Conservation (phyloP, 805 yeast species). For the Candida golubevii region DNA sequence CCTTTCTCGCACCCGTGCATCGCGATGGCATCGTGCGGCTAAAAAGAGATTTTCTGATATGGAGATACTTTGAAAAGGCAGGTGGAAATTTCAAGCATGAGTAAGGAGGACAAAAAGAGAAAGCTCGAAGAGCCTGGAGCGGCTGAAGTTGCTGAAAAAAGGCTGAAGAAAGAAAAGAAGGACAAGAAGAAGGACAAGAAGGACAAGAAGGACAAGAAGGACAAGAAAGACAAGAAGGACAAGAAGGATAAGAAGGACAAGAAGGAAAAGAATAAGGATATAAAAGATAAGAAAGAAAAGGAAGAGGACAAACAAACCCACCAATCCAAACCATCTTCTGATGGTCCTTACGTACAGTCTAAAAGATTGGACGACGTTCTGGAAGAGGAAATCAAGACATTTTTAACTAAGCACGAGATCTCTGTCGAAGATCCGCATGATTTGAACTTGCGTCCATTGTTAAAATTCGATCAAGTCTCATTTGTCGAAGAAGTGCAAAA, state of each 20-base stretch:
- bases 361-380: constrained; percentile 38
- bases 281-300: constrained; percentile 22
- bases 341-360: constrained; percentile 34
- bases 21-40: constrained; percentile 14
- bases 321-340: neutral
- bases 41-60: constrained; percentile 6
- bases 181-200: constrained; percentile 16
- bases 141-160: constrained; percentile 28
- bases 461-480: constrained; percentile 60
- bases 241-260: constrained; percentile 35
- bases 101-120: constrained; percentile 28
- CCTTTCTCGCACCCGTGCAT: constrained; percentile 2
- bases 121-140: constrained; percentile 24
- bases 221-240: constrained; percentile 18
- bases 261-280: constrained; percentile 27
- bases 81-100: constrained; percentile 7
- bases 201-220: constrained; percentile 24
- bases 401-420: constrained; percentile 68
- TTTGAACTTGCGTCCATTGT: constrained; percentile 57
- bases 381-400: constrained; percentile 55
- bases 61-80: neutral
- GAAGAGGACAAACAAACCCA: constrained; percentile 17
- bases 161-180: constrained; percentile 30
- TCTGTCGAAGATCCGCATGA: constrained; percentile 66
- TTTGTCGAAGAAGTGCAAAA: constrained; percentile 50